Evolutionary conservation across 306 rosid species (phyloP).

Genomic region (Trichosanthes cucumerina): DNA sequence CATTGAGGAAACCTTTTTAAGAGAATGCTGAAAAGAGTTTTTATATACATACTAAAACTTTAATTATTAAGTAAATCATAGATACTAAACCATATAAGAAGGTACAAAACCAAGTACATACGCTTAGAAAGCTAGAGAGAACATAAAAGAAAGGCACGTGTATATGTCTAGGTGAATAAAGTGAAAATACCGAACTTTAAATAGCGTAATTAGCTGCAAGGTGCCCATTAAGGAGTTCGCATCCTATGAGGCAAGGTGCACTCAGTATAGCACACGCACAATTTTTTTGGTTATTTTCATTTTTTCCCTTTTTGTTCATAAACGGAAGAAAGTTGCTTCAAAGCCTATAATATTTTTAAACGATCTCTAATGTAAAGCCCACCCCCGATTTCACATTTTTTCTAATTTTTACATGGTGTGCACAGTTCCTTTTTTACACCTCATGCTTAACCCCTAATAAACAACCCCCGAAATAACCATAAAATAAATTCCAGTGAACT

Average conservation of each 20-base stretch:
- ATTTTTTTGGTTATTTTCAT: neutral
- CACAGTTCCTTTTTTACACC: neutral
- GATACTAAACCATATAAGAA: neutral
- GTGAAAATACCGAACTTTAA: neutral
- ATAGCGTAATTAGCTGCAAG: neutral
- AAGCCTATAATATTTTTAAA: neutral
- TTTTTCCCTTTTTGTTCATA: neutral
- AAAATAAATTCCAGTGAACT: neutral
- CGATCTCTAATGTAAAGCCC: neutral
- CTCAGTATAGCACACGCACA: neutral
- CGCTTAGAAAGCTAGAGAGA: neutral
- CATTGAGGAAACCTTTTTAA: neutral
- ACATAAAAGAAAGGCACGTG: neutral
- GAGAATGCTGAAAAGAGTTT: neutral
- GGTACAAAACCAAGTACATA: neutral
- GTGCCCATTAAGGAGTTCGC: neutral
- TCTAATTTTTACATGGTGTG: neutral
- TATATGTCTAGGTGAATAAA: neutral
- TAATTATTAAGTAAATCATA: neutral
- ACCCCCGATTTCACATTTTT: neutral
- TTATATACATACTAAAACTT: neutral
- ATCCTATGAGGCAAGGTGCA: neutral
- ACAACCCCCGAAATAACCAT: neutral
- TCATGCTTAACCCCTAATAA: no score
- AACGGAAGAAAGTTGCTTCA: neutral